Percentiles rank a stretch among this genome's conserved stretches.
Conservation (phyloP, 257 asterid genomes). For the Nyctanthes arbortristis region DNA sequence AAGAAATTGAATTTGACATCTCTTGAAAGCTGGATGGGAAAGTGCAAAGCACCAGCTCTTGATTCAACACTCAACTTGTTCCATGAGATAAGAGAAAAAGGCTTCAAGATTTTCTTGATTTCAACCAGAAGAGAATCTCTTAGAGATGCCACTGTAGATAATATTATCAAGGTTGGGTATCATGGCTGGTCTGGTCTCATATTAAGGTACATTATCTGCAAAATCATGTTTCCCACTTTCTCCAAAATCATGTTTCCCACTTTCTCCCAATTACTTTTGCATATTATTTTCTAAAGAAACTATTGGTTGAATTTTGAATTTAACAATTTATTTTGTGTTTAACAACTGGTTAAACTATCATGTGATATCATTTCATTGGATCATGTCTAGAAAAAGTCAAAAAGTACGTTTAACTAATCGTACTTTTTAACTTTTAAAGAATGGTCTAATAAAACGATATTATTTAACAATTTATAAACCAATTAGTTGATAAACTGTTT, state of each 20-base stretch:
- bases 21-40: conserved; percentile 44
- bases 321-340: no score
- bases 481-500: no score
- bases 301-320: no score
- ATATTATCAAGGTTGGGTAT: conserved; percentile 47
- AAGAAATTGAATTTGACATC: conserved; percentile 39
- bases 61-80: conserved; percentile 31
- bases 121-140: conserved; percentile 46
- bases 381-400: no score
- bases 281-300: not conserved
- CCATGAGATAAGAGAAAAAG: conserved; percentile 38
- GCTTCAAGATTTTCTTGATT: conserved; percentile 43
- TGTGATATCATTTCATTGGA: no score
- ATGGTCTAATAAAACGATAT: no score
- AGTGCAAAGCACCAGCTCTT: conserved; percentile 43
- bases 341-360: no score
- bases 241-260: no score
- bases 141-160: conserved; percentile 54
- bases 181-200: conserved; percentile 49
- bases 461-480: no score
- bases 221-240: not conserved
- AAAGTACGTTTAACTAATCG: no score
- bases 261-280: not conserved
- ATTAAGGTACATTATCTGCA: conserved; percentile 35
- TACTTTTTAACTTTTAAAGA: no score